A percentile compares a stretch with the other conserved stretches of the same genome.
These are phyloP conservation scores for Mycena albidolilacea DNA, from an alignment of 768 basidiomycete genomes.

Conservation along the genomic window DNA sequence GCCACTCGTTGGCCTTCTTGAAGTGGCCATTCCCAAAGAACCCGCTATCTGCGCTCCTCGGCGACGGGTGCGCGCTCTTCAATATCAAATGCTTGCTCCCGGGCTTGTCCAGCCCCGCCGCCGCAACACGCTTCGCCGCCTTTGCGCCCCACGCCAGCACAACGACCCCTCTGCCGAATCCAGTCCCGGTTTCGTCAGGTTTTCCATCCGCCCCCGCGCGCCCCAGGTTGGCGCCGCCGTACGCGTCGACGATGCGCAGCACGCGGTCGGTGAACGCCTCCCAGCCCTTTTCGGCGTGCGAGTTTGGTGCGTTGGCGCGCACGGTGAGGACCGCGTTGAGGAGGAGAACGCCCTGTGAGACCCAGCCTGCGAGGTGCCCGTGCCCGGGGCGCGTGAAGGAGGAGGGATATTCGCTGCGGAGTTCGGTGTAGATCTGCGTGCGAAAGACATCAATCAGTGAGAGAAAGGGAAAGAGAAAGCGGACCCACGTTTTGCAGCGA, in stretches of 20 bases:
- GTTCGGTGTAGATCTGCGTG: constrained; percentile 87
- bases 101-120: constrained; percentile 63
- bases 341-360: constrained; percentile 88
- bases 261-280: constrained; percentile 90
- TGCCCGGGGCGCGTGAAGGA: constrained; percentile 87
- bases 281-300: constrained; percentile 92
- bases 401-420: constrained; percentile 84
- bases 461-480: not conserved
- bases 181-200: constrained; percentile 51
- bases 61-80: constrained; percentile 46
- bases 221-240: constrained; percentile 80
- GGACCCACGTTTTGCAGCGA: constrained; percentile 83
- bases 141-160: constrained; percentile 94
- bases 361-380: constrained; percentile 88
- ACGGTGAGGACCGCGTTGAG: constrained; percentile 96
- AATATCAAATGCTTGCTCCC: constrained; percentile 88
- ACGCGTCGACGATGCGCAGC: constrained; percentile 81
- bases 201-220: constrained; percentile 43
- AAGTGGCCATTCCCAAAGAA: constrained; percentile 81
- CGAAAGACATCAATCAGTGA: constrained; percentile 22
- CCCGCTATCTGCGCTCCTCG: constrained; percentile 71
- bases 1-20: constrained; percentile 89
- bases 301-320: constrained; percentile 78
- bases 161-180: constrained; percentile 75
- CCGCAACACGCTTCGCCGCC: constrained; percentile 86